phyloP scores from a whole-genome alignment of 768 basidiomycete genomes.

The Tricholoma furcatifolium region DNA sequence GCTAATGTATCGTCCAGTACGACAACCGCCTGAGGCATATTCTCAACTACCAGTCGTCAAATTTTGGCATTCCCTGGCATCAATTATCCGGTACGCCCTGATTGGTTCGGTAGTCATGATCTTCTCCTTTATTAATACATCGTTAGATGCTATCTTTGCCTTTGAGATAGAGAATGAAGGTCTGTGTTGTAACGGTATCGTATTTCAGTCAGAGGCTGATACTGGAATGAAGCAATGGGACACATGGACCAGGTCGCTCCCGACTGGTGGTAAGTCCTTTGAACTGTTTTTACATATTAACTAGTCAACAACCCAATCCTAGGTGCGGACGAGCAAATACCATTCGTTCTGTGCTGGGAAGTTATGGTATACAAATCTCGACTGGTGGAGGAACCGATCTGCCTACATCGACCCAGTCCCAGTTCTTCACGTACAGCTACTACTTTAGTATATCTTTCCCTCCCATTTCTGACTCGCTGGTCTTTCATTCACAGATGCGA shows the following conservation, averaged over 20 bases:
- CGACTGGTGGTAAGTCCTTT: conserved; percentile 20
- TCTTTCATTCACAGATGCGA: conserved; percentile 12
- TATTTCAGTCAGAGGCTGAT: neutral
- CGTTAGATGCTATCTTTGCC: conserved; percentile 23
- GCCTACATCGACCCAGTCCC: conserved; percentile 24
- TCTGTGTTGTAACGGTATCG: neutral
- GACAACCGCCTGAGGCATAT: conserved; percentile 24
- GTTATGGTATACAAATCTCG: conserved; percentile 23
- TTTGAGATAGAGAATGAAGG: conserved; percentile 27
- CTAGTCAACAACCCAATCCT: neutral
- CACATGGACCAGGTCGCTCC: conserved; percentile 27
- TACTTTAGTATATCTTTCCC: neutral
- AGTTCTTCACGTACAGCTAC: conserved; percentile 21
- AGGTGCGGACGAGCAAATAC: conserved; percentile 23
- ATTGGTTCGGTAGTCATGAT: no score
- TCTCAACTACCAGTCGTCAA: conserved; percentile 24
- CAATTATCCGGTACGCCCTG: conserved; percentile 18
- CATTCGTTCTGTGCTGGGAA: conserved; percentile 25
- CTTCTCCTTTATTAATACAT: neutral
- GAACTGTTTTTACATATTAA: neutral
- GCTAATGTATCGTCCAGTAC: conserved; percentile 11
- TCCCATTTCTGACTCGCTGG: neutral
- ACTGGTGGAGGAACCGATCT: conserved; percentile 26
- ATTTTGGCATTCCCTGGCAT: conserved; percentile 23
- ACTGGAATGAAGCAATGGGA: conserved; percentile 17